These are phyloP conservation scores for Coemansia reversa DNA, from an alignment of 192 early-diverging fungal species.

Conservation along the genomic window DNA sequence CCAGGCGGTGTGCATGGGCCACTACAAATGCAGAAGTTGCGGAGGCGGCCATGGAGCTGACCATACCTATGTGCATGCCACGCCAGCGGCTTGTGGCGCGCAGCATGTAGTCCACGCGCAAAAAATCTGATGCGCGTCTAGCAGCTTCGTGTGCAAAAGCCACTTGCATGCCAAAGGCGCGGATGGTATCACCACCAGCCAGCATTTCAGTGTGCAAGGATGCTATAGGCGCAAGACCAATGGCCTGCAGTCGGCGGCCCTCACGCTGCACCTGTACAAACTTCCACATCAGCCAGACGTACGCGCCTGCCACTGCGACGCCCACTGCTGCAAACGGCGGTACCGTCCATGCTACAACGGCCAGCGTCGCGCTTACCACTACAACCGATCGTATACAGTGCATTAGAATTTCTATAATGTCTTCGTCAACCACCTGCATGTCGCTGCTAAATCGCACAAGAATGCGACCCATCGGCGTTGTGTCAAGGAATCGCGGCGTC, in stretches of 20 bases:
- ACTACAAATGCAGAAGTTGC: constrained; percentile 66
- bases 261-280: constrained; percentile 79
- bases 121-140: constrained; percentile 63
- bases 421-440: constrained; percentile 74
- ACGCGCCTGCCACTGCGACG: constrained; percentile 57
- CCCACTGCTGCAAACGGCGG: constrained; percentile 72
- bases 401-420: constrained; percentile 57
- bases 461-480: constrained; percentile 77
- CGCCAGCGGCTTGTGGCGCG: constrained; percentile 80
- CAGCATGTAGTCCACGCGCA: constrained; percentile 76
- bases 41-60: constrained; percentile 70
- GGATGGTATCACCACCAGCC: constrained; percentile 66
- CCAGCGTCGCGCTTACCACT: constrained; percentile 56
- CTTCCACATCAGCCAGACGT: constrained; percentile 60
- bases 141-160: constrained; percentile 64
- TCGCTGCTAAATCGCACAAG: constrained; percentile 82
- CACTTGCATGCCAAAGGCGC: constrained; percentile 72
- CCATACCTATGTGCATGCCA: constrained; percentile 70
- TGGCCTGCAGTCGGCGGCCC: constrained; percentile 76
- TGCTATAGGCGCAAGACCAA: constrained; percentile 66
- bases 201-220: constrained; percentile 78
- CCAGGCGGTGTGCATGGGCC: constrained; percentile 47
- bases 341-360: constrained; percentile 61
- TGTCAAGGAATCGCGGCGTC: constrained; percentile 80
- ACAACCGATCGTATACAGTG: constrained; percentile 57